Conservation (phyloP, 352 stramenopile species). For the Globisporangium sylvaticum region DNA sequence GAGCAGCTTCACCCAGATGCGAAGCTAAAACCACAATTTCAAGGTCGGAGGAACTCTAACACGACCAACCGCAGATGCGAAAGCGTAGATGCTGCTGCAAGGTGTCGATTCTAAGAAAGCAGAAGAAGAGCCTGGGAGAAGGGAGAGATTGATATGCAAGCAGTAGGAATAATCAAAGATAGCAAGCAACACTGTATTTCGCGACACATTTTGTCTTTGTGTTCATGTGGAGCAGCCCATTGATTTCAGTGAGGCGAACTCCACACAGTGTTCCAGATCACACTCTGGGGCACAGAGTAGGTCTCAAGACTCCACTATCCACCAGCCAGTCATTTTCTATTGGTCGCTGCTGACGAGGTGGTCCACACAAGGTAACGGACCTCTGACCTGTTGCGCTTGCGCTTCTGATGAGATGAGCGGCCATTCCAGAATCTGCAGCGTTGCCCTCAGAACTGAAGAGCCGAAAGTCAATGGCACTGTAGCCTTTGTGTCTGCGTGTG, state of each 20-base stretch:
- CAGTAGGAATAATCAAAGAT: background rate
- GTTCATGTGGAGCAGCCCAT: too few relatives aligned
- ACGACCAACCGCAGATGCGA: background rate
- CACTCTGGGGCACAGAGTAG: slow-evolving; percentile 1
- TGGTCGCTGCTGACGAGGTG: background rate
- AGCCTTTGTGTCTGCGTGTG: background rate
- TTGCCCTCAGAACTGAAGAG: background rate
- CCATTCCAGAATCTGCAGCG: background rate
- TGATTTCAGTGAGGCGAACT: too few relatives aligned
- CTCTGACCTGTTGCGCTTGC: background rate
- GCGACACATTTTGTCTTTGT: background rate
- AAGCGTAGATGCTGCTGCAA: background rate
- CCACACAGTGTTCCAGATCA: background rate
- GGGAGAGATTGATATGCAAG: background rate
- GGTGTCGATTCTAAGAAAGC: background rate
- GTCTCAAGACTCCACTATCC: background rate
- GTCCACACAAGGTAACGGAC: background rate
- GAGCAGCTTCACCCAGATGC: slow-evolving; percentile 48
- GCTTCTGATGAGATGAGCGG: too few relatives aligned
- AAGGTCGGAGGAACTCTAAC: background rate
- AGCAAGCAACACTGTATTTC: background rate
- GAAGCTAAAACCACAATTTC: slow-evolving; percentile 2
- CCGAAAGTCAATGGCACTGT: too few relatives aligned
- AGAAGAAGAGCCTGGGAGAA: background rate
- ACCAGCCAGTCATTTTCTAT: slow-evolving; percentile 17